Evolutionary conservation across 2,329 filamentous ascomycete species (phyloP).

Genomic region (Hypoxylon rubiginosum): DNA sequence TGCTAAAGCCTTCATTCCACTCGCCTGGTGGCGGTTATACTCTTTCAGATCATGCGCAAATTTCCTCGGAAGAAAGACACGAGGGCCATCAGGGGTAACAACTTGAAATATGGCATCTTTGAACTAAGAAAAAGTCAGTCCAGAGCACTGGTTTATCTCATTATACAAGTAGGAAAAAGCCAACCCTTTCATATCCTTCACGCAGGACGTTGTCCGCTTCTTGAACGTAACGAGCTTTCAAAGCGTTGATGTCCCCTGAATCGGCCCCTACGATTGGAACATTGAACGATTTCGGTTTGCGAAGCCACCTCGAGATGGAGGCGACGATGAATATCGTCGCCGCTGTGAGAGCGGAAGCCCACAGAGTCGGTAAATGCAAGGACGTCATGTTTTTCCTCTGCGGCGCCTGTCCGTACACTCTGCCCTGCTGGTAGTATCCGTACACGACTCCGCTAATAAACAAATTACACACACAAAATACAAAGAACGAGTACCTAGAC

Average conservation of each 20-base stretch:
- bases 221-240: conserved; percentile 47
- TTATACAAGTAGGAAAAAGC: background rate
- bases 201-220: conserved; percentile 48
- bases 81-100: conserved; percentile 46
- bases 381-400: conserved; percentile 34
- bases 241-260: conserved; percentile 33
- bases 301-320: conserved; percentile 31
- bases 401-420: background rate
- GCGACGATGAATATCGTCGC: conserved; percentile 31
- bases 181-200: conserved; percentile 47
- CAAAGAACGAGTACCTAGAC: background rate
- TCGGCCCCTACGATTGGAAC: conserved; percentile 44
- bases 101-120: conserved; percentile 49
- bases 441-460: background rate
- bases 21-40: conserved; percentile 47
- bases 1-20: conserved; percentile 49
- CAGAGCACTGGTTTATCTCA: background rate
- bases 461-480: background rate
- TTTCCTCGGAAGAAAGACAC: conserved; percentile 48
- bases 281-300: conserved; percentile 31
- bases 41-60: conserved; percentile 47
- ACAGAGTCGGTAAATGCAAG: conserved; percentile 27
- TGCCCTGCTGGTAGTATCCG: background rate
- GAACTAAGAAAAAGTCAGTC: conserved; percentile 38
- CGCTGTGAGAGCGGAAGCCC: conserved; percentile 34